Conservation (phyloP, 1,284 basidiomycete species). For the Mrakiaceae sp. region DNA sequence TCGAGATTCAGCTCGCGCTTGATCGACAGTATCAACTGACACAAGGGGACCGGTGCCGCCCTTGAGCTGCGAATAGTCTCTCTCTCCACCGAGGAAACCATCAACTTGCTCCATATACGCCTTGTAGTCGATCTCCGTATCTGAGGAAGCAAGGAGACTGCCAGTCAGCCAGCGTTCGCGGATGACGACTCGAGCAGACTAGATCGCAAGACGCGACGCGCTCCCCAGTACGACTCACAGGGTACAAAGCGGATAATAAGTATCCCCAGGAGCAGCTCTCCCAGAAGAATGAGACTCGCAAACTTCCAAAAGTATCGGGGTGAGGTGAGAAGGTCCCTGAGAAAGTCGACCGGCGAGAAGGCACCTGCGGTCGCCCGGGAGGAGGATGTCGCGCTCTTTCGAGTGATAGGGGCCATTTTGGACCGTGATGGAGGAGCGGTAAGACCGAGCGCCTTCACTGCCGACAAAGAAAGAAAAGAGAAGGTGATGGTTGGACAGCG, state of each 20-base stretch:
- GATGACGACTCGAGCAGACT: neutral
- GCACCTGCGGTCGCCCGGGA: too few relatives aligned
- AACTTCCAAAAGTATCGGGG: constrained; percentile 8
- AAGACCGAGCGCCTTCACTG: too few relatives aligned
- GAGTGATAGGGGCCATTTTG: too few relatives aligned
- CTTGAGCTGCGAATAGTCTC: constrained; percentile 70
- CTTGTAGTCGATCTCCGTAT: constrained; percentile 98
- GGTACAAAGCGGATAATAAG: constrained; percentile 66
- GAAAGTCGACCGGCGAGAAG: neutral
- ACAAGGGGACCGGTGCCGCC: constrained; percentile 92
- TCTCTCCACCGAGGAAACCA: constrained; percentile 67
- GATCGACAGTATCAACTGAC: constrained; percentile 41
- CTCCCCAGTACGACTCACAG: constrained; percentile 46
- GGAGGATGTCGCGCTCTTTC: too few relatives aligned
- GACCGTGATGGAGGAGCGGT: too few relatives aligned
- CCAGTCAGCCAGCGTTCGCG: neutral
- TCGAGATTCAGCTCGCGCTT: constrained; percentile 14
- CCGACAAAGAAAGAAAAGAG: too few relatives aligned
- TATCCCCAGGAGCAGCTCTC: constrained; percentile 60
- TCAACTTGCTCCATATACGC: constrained; percentile 84
- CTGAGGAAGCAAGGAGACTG: constrained; percentile 37
- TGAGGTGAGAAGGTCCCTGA: neutral
- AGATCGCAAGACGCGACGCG: constrained; percentile 10
- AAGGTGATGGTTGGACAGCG: too few relatives aligned
- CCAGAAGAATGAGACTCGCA: constrained; percentile 30